Evolutionary conservation across 768 basidiomycete genomes (phyloP).

Genomic region (Kwoniella bestiolae): DNA sequence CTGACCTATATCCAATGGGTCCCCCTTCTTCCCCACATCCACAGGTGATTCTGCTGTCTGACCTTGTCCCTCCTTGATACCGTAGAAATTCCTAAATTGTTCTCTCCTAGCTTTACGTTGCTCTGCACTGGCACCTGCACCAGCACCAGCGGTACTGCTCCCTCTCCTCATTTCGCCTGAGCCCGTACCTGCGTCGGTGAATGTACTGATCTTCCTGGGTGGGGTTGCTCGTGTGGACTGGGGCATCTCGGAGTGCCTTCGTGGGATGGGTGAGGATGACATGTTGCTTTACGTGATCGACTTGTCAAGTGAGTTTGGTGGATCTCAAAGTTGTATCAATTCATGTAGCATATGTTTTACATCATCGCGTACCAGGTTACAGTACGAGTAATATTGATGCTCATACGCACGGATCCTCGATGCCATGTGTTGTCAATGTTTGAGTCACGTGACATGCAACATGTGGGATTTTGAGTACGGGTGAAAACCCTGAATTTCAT

Average conservation of each 20-base stretch:
- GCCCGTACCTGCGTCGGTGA: conserved; percentile 6
- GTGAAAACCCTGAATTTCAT: neutral
- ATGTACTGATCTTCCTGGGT: conserved; percentile 7
- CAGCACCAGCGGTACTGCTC: neutral
- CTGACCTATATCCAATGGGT: conserved; percentile 41
- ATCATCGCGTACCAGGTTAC: no score
- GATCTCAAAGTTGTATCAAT: no score
- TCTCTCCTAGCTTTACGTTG: conserved; percentile 44
- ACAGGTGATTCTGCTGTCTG: neutral
- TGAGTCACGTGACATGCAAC: neutral
- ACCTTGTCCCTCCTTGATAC: conserved; percentile 30
- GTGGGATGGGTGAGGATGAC: conserved; percentile 16
- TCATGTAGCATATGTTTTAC: no score
- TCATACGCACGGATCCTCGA: no score
- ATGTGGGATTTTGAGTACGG: no score
- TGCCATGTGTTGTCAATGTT: no score
- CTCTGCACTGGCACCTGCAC: conserved; percentile 11
- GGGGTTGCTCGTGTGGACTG: neutral
- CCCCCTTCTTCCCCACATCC: conserved; percentile 13
- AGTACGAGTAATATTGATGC: no score
- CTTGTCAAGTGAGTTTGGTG: no score
- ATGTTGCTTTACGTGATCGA: neutral
- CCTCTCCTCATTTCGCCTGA: conserved; percentile 15
- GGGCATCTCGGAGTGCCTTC: conserved; percentile 19
- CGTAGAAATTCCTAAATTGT: conserved; percentile 48